These are phyloP conservation scores for Lactifluus piperatus DNA, from an alignment of 768 basidiomycete species.

Conservation along the genomic window DNA sequence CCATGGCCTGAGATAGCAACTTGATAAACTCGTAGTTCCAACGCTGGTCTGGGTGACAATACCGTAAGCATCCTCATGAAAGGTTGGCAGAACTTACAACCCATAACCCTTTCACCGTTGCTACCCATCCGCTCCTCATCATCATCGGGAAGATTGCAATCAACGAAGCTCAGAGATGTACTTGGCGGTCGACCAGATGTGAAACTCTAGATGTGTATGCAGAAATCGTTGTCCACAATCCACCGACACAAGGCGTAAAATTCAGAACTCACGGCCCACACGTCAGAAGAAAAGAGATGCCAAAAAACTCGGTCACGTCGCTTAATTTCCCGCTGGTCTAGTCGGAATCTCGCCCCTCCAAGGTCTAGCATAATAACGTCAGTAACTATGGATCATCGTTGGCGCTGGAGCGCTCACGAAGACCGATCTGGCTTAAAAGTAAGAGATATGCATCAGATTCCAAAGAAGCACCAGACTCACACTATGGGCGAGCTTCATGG, in stretches of 20 bases:
- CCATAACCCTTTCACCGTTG: slow-evolving; percentile 8
- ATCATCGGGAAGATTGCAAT: slow-evolving; percentile 23
- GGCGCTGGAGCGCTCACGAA: slow-evolving; percentile 34
- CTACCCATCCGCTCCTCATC: slow-evolving; percentile 3
- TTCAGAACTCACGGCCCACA: slow-evolving; percentile 39
- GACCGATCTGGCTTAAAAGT: slow-evolving; percentile 35
- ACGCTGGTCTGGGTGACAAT: slow-evolving; percentile 32
- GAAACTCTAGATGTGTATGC: slow-evolving; percentile 20
- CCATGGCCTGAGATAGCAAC: slow-evolving; percentile 37
- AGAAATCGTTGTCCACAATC: background rate
- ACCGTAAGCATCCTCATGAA: background rate
- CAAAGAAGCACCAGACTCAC: slow-evolving; percentile 32
- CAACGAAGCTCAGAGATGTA: slow-evolving; percentile 20
- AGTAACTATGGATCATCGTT: slow-evolving; percentile 7
- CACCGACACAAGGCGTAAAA: background rate
- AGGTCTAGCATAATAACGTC: slow-evolving; percentile 36
- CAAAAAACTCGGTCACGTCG: slow-evolving; percentile 54
- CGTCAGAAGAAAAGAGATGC: slow-evolving; percentile 58
- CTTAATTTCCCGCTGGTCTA: slow-evolving; percentile 37
- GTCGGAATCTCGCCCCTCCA: slow-evolving; percentile 50
- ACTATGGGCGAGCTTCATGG: slow-evolving; percentile 48
- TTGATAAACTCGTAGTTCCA: slow-evolving; percentile 46
- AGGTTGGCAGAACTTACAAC: slow-evolving; percentile 6
- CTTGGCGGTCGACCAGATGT: slow-evolving; percentile 25
- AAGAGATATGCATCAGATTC: slow-evolving; percentile 5